Percentiles rank a stretch among this genome's conserved stretches.
Evolutionary conservation across 2,329 filamentous ascomycete species (phyloP).

Genomic region (Penicillium fuscoglaucum): DNA sequence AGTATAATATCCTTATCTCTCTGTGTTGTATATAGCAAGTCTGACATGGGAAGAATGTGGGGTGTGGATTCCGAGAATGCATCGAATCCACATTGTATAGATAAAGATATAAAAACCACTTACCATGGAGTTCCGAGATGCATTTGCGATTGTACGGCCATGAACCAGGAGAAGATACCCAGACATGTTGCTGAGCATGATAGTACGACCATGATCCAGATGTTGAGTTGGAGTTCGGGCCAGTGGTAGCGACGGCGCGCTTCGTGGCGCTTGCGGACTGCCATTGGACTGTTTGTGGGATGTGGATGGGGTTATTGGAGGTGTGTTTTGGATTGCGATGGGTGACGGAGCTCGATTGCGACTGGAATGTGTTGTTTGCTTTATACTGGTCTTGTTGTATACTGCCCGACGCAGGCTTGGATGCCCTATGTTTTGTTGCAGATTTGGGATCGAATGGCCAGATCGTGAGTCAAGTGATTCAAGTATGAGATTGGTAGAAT

Average conservation of each 20-base stretch:
- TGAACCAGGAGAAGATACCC: conserved; percentile 62
- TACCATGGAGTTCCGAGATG: conserved; percentile 62
- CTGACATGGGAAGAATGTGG: neutral
- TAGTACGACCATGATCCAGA: conserved; percentile 65
- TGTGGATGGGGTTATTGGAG: neutral
- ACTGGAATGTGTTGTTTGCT: neutral
- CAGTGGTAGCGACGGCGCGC: conserved; percentile 57
- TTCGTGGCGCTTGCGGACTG: conserved; percentile 34
- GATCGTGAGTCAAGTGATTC: neutral
- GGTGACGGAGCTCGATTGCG: neutral
- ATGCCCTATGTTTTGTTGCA: conserved; percentile 5
- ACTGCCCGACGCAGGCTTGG: conserved; percentile 9
- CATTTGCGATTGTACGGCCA: conserved; percentile 58
- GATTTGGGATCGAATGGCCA: neutral
- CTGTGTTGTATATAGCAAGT: neutral
- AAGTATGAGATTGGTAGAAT: conserved; percentile 2
- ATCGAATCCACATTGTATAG: neutral
- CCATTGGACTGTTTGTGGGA: conserved; percentile 27
- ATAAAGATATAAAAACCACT: conserved; percentile 14
- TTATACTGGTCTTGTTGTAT: conserved; percentile 1
- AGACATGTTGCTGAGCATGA: conserved; percentile 58
- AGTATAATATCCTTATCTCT: conserved; percentile 10
- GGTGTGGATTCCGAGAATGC: neutral
- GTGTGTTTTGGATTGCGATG: neutral
- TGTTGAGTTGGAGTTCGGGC: conserved; percentile 64